phyloP scores from a whole-genome alignment of 164 flowering plant species.

The Umbilicus rupestris region DNA sequence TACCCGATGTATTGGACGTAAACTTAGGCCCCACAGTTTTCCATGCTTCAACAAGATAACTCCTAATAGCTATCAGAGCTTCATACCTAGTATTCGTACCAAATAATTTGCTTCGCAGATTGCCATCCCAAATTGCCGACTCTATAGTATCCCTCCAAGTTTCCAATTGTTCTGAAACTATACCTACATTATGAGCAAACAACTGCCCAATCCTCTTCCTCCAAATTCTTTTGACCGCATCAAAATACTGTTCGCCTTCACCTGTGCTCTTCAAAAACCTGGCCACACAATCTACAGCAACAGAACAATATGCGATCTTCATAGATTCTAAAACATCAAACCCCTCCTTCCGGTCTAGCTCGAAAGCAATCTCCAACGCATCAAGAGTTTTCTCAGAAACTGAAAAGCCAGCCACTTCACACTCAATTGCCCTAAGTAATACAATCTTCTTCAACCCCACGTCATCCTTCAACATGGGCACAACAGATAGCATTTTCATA shows the following conservation, averaged over 20 bases:
- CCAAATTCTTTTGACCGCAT: slow-evolving; percentile 52
- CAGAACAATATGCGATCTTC: slow-evolving; percentile 44
- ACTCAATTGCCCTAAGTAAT: slow-evolving; percentile 31
- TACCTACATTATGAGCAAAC: slow-evolving; percentile 14
- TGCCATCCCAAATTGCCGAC: slow-evolving; percentile 31
- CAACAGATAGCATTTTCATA: slow-evolving; percentile 15
- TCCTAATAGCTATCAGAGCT: slow-evolving; percentile 27
- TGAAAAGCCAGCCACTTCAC: slow-evolving; percentile 18
- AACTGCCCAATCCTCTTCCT: slow-evolving; percentile 31
- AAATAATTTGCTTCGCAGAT: slow-evolving; percentile 15
- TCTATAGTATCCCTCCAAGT: slow-evolving; percentile 33
- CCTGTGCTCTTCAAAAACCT: slow-evolving; percentile 22
- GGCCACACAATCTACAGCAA: slow-evolving; percentile 45
- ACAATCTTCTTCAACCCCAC: slow-evolving; percentile 25
- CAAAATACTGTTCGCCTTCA: slow-evolving; percentile 19
- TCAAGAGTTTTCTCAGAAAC: slow-evolving; percentile 40
- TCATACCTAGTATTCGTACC: slow-evolving; percentile 22
- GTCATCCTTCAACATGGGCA: slow-evolving; percentile 27
- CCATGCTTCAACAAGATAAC: slow-evolving; percentile 38
- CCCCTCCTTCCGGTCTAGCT: slow-evolving; percentile 22
- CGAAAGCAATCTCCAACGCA: slow-evolving; percentile 31
- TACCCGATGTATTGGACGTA: slow-evolving; percentile 14
- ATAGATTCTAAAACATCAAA: slow-evolving; percentile 20
- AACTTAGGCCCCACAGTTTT: slow-evolving; percentile 44
- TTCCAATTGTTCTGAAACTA: slow-evolving; percentile 28